Evolutionary conservation across 352 stramenopile species (phyloP).

Genomic region (Phytophthora quininea): DNA sequence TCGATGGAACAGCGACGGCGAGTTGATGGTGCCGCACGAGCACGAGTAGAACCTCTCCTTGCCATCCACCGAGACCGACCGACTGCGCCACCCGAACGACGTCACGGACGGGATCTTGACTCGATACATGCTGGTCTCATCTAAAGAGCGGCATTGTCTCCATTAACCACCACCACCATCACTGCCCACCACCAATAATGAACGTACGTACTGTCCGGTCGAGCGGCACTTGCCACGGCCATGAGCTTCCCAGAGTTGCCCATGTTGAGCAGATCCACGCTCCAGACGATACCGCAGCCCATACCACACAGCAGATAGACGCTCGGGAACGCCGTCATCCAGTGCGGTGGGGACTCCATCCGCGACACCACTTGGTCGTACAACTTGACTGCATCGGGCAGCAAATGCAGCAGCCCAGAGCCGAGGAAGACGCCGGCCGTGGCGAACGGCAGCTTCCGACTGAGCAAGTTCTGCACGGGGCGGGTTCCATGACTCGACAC

Average conservation of each 20-base stretch:
- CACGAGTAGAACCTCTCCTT: slow-evolving; percentile 41
- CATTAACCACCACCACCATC: neutral
- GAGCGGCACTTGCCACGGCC: slow-evolving; percentile 59
- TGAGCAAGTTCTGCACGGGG: slow-evolving; percentile 43
- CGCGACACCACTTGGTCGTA: slow-evolving; percentile 50
- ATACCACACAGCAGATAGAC: slow-evolving; percentile 62
- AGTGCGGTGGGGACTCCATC: slow-evolving; percentile 33
- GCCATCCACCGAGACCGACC: slow-evolving; percentile 45
- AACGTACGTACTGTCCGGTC: slow-evolving; percentile 51
- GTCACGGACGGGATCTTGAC: slow-evolving; percentile 64
- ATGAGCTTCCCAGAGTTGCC: slow-evolving; percentile 74
- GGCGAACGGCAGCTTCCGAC: slow-evolving; percentile 65
- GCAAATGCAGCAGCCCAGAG: slow-evolving; percentile 63
- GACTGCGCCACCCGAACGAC: slow-evolving; percentile 48
- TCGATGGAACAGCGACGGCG: slow-evolving; percentile 46
- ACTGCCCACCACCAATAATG: neutral
- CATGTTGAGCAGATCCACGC: slow-evolving; percentile 65
- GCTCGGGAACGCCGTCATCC: slow-evolving; percentile 55
- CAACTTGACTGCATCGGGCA: slow-evolving; percentile 62
- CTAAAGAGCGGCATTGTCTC: slow-evolving; percentile 13
- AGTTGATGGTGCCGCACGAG: slow-evolving; percentile 34
- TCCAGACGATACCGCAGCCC: slow-evolving; percentile 67
- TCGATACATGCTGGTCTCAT: slow-evolving; percentile 66
- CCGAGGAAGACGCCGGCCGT: slow-evolving; percentile 70
- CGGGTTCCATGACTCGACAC: slow-evolving; percentile 54